Base-by-base conservation (phyloP, 2,329 filamentous ascomycete genomes). In the Bipolaris victoriae region DNA sequence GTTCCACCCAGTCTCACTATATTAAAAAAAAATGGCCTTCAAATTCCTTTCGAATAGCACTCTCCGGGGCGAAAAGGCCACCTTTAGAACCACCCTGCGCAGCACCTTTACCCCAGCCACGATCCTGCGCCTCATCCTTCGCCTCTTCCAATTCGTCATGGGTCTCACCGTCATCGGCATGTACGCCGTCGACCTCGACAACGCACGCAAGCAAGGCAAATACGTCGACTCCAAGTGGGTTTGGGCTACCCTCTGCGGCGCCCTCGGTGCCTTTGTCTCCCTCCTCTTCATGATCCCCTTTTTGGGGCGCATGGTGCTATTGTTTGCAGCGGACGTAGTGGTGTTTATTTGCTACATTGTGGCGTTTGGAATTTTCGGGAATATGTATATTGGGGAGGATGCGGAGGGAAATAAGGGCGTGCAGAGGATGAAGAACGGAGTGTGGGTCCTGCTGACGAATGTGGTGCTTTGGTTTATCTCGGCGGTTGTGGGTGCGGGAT, bases 361-460 rank as follows among this genome's bases (percentile, higher is more conserved):
- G 1, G 82, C 95, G 5, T 96, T 96, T 74, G 92, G 91, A 16
- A 80, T 95, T 58, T 97, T 97, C 73, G 92, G 88, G 52, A 87
- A 84, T 67, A 86, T 94, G 82, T 97, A 89, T 80, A 90, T 96
- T 71, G 77, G 85, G 52, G 87, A 88, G 68, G 75, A 91, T 57
- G 75, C 88, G 0, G 81, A 89, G 72, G 87, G 87, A 13, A 83
- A 90, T 71, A 67, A 68, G 39, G 87, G 83, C 48, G 83, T 94
- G 55, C 79, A 81, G 64, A 84, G 90, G 55, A 96, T 97, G 92
- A 92, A 92, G 79, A 87, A 88, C 71, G 90, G 91, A 5, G 90
- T 95, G 15, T 96, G 91, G 90, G 82, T 96, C 44, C 90, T 94
- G 74, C 76, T 96, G 49, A 80, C 84, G 45, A 91, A 89, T 73